Percentiles rank a stretch among this genome's conserved stretches.
These are phyloP conservation scores for Ramicandelaber brevisporus DNA, from an alignment of 192 early-diverging fungal genomes.

Conservation along the genomic window DNA sequence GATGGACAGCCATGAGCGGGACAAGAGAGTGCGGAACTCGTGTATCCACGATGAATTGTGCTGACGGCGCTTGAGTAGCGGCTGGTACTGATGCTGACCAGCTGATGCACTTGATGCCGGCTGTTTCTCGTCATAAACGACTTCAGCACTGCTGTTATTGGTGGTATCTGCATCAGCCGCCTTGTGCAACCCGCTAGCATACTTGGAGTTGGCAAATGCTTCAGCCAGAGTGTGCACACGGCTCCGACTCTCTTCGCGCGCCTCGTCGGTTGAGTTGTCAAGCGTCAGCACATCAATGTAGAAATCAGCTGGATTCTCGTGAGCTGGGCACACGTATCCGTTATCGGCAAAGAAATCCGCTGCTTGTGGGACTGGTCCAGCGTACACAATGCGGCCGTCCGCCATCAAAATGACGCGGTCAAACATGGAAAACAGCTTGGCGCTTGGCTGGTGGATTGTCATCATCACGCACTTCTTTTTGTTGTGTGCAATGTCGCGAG, in stretches of 20 bases:
- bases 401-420: conserved; percentile 54
- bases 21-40: no score
- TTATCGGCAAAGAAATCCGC: conserved; percentile 17
- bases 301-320: conserved; percentile 50
- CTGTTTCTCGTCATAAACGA: no score
- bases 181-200: no score
- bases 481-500: conserved; percentile 26
- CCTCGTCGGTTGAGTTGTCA: conserved; percentile 18
- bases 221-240: conserved; percentile 15
- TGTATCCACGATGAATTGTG: no score
- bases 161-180: no score
- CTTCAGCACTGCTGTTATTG: no score
- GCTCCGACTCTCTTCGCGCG: conserved; percentile 8
- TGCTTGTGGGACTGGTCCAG: conserved; percentile 17
- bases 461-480: conserved; percentile 46
- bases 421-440: conserved; percentile 56
- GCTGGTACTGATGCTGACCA: no score
- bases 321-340: conserved; percentile 33
- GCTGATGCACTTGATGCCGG: no score
- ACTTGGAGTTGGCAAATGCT: conserved; percentile 7
- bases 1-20: no score
- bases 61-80: no score
- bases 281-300: conserved; percentile 34
- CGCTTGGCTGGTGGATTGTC: conserved; percentile 77
- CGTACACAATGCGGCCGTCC: conserved; percentile 31